phyloP scores from a whole-genome alignment of 1,284 basidiomycete genomes.

The Austroboletus novae-zelandiae region DNA sequence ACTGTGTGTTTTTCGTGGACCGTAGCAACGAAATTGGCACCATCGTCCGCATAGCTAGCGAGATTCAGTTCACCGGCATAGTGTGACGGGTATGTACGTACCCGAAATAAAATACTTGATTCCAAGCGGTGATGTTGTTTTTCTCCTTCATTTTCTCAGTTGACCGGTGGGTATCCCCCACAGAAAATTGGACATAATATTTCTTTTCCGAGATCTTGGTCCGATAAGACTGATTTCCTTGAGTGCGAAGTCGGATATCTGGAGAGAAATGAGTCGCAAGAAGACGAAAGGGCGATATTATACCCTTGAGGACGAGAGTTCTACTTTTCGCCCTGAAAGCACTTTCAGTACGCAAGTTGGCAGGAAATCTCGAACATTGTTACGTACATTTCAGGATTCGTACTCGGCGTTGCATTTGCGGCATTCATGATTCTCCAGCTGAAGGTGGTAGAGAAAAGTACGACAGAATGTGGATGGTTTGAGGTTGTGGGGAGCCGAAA shows the following conservation, averaged over 20 bases:
- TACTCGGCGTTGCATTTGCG: no score
- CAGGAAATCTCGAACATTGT: no score
- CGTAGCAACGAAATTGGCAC: not conserved
- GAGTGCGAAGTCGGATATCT: not conserved
- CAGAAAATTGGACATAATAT: not conserved
- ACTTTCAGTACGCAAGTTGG: no score
- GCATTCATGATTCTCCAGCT: no score
- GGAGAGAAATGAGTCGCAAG: not conserved
- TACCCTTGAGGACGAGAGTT: no score
- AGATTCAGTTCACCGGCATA: not conserved
- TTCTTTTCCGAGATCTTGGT: not conserved
- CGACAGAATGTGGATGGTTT: no score
- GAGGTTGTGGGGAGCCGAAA: no score
- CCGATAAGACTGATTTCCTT: no score
- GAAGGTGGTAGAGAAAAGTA: no score
- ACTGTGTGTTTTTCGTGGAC: not conserved
- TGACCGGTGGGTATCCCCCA: not conserved
- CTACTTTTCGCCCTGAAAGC: no score
- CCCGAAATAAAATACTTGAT: not conserved
- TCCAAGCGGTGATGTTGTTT: not conserved
- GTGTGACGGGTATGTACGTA: not conserved
- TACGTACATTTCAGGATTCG: no score
- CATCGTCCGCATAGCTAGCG: not conserved
- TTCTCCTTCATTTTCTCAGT: not conserved
- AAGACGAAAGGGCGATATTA: not conserved